Evolutionary conservation across 495 filamentous ascomycete genomes (phyloP).

Genomic region (Aspergillus sparsus): DNA sequence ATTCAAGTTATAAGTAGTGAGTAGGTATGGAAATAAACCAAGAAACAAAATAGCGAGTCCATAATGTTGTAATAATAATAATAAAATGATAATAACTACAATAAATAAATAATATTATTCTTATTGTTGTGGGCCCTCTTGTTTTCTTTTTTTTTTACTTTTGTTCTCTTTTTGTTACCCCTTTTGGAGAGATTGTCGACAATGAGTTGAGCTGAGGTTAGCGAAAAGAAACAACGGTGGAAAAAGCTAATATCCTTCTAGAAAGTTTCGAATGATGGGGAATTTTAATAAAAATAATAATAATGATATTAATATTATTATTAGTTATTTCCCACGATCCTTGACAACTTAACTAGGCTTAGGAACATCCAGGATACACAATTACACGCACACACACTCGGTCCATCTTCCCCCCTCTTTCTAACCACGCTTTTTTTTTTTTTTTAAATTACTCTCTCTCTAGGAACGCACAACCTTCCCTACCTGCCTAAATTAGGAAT

Average conservation of each 20-base stretch:
- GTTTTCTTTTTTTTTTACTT: too few species aligned
- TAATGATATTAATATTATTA: too few species aligned
- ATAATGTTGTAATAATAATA: too few species aligned
- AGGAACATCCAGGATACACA: conserved; percentile 1
- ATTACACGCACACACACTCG: conserved; percentile 9
- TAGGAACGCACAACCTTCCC: too few species aligned
- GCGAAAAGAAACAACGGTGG: conserved; percentile 21
- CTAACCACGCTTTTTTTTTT: too few species aligned
- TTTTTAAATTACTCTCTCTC: too few species aligned
- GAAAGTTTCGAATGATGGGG: conserved; percentile 30
- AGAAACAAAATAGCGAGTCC: too few species aligned
- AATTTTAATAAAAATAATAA: conserved; percentile 3
- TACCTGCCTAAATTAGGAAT: background rate
- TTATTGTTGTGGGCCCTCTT: background rate
- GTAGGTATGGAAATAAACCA: too few species aligned
- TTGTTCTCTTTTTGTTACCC: conserved; percentile 7
- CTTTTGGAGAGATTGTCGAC: conserved; percentile 13
- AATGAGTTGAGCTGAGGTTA: conserved; percentile 13
- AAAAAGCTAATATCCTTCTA: conserved; percentile 36
- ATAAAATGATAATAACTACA: too few species aligned
- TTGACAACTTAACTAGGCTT: conserved; percentile 8
- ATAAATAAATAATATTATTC: too few species aligned
- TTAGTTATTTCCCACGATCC: conserved; percentile 6
- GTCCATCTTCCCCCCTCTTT: background rate
- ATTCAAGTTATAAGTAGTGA: too few species aligned